Percentiles rank a stretch among this genome's conserved stretches.
These are phyloP conservation scores for Eucalyptus tenuipes DNA, from an alignment of 345 rosid genomes.

Conservation along the genomic window DNA sequence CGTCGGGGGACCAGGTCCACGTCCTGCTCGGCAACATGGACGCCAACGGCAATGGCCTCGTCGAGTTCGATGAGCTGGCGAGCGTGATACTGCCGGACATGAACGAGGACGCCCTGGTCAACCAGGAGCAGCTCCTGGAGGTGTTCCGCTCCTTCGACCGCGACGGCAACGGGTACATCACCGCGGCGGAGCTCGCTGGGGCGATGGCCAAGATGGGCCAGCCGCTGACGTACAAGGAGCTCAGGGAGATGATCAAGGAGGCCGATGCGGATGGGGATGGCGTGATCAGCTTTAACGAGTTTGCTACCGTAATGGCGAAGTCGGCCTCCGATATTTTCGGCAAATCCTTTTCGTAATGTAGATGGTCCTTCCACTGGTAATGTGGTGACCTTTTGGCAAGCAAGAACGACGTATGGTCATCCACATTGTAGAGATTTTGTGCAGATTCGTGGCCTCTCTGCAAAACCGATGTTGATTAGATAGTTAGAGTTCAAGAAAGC, in stretches of 20 bases:
- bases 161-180: constrained; percentile 74
- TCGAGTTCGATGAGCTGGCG: constrained; percentile 77
- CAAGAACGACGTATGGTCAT: neutral
- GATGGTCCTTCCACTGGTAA: neutral
- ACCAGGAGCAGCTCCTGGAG: constrained; percentile 48
- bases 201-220: constrained; percentile 91
- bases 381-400: neutral
- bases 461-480: neutral
- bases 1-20: constrained; percentile 68
- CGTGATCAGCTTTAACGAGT: constrained; percentile 62
- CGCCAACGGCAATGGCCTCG: constrained; percentile 63
- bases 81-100: constrained; percentile 43
- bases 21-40: constrained; percentile 63
- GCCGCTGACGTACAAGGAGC: constrained; percentile 56
- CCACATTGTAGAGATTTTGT: neutral
- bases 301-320: constrained; percentile 63
- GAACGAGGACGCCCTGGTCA: constrained; percentile 32
- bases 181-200: constrained; percentile 68
- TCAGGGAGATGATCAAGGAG: constrained; percentile 67
- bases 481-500: neutral
- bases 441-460: neutral
- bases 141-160: constrained; percentile 63
- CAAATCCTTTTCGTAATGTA: neutral
- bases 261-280: constrained; percentile 82
- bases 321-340: constrained; percentile 49